Conservation (phyloP, 805 yeast genomes). For the Candida argentea region DNA sequence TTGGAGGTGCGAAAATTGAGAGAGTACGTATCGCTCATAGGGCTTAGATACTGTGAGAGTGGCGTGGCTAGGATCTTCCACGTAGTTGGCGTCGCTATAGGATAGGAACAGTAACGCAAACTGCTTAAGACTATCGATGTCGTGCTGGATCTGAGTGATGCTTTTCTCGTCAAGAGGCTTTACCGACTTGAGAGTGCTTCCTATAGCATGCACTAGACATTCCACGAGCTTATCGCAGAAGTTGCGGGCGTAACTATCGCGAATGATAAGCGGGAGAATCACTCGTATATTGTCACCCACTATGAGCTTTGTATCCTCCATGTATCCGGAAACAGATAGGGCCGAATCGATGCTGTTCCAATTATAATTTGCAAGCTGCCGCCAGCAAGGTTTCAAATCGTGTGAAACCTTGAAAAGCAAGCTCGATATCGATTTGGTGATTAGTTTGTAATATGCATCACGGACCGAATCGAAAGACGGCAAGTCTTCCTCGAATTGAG, state of each 20-base stretch:
- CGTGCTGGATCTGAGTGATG: constrained; percentile 70
- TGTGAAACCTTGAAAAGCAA: constrained; percentile 48
- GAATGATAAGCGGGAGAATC: constrained; percentile 49
- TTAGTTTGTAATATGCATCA: constrained; percentile 45
- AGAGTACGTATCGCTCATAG: constrained; percentile 34
- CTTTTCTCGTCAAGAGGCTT: constrained; percentile 52
- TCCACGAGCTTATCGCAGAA: constrained; percentile 74
- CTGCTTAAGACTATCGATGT: constrained; percentile 53
- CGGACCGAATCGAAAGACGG: constrained; percentile 43
- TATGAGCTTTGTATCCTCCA: constrained; percentile 43
- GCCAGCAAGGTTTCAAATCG: constrained; percentile 66
- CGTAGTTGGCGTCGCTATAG: constrained; percentile 29
- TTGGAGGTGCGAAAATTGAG: constrained; percentile 38
- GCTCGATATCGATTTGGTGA: constrained; percentile 46
- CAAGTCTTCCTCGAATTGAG: constrained; percentile 28
- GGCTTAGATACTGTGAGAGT: constrained; percentile 10
- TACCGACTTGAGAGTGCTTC: constrained; percentile 46
- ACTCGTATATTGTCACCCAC: constrained; percentile 35
- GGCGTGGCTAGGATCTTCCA: constrained; percentile 10
- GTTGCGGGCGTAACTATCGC: constrained; percentile 63
- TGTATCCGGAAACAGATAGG: constrained; percentile 63
- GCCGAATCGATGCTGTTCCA: constrained; percentile 62
- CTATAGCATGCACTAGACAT: constrained; percentile 41
- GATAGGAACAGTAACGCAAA: constrained; percentile 37
- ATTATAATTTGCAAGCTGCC: constrained; percentile 67